Base-by-base conservation (phyloP, 306 rosid species). In the Cajanus cajan region DNA sequence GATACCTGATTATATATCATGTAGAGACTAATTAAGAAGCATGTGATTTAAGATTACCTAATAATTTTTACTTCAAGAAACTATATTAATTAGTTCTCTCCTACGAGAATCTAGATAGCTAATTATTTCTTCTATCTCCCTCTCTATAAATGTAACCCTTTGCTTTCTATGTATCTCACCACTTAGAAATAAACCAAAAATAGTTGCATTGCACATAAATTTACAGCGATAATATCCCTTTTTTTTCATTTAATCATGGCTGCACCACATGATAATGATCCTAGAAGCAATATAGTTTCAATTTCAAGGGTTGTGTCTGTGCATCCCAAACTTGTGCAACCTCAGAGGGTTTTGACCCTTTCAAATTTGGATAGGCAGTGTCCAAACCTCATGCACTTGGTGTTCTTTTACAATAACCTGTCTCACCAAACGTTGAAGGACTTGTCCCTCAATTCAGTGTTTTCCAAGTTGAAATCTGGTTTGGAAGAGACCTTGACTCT, bases 351-450 rank as follows among this genome's bases (percentile, higher is more conserved):
- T 57, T 52, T 88, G 77, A 69, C 12, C 67, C 95, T 92, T 68
- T 92, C 97, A 31, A 92, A 88, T 79, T 83, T 92, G 85, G 95
- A 92, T 58, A 86, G 95, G 78, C 97, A 92, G 85, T 90, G 95
- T 80, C 95, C 92, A 4, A 68, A 18, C 4, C 91, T 76, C 31
- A 89, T 92, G 97, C 86, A 86, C 86, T 70, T 86, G 86, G 90
- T 88, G 43, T 90, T 87, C 66, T 92, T 92, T 82, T 90, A 92
- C 78, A 79, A 71, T 2, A 34, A 66, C 31, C 14, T 39, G 3
- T 2, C 34, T 39, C 33, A 40, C 6, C 51, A 66, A 40, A 15
- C 51, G 3, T 6, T 62, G 50, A 31, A 45, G 15, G 80, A 66
- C 24, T 16, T 87, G 78, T 62, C 87, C 7, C 76, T 82, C 44